Conservation (phyloP, 2,329 filamentous ascomycete genomes). For the Neurospora sp. region DNA sequence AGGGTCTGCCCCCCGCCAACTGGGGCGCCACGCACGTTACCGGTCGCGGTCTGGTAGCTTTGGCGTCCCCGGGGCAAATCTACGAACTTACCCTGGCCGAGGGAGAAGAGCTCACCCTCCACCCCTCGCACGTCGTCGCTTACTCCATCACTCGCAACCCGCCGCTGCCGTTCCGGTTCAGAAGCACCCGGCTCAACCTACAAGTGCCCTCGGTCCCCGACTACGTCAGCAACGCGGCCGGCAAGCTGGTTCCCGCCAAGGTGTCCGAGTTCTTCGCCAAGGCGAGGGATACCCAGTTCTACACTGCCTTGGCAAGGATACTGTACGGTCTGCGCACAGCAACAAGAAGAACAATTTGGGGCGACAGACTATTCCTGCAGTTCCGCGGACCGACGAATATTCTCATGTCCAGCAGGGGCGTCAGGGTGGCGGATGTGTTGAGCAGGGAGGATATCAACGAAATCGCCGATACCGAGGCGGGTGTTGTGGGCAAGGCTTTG, state of each 20-base stretch:
- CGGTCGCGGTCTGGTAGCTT: conserved; percentile 74
- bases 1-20: conserved; percentile 65
- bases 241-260: conserved; percentile 50
- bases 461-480: conserved; percentile 73
- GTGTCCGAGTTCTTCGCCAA: conserved; percentile 58
- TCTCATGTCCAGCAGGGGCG: conserved; percentile 78
- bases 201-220: conserved; percentile 61
- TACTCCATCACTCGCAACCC: conserved; percentile 68
- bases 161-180: conserved; percentile 80
- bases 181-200: conserved; percentile 62
- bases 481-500: conserved; percentile 48
- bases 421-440: conserved; percentile 67
- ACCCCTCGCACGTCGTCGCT: conserved; percentile 84
- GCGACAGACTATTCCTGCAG: conserved; percentile 82
- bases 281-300: conserved; percentile 61
- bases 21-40: conserved; percentile 89
- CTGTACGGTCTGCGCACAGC: conserved; percentile 65
- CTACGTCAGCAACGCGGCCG: conserved; percentile 17
- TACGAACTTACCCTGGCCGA: conserved; percentile 74
- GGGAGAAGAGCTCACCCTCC: conserved; percentile 83
- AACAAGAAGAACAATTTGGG: conserved; percentile 77
- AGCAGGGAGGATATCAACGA: conserved; percentile 76
- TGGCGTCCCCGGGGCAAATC: conserved; percentile 79
- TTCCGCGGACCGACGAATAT: conserved; percentile 82
- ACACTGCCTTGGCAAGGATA: conserved; percentile 56